Evolutionary conservation across 202 grass and related monocot genomes (phyloP), one percentile per base, ranked within the genome.

Genomic region (Setaria viridis): DNA sequence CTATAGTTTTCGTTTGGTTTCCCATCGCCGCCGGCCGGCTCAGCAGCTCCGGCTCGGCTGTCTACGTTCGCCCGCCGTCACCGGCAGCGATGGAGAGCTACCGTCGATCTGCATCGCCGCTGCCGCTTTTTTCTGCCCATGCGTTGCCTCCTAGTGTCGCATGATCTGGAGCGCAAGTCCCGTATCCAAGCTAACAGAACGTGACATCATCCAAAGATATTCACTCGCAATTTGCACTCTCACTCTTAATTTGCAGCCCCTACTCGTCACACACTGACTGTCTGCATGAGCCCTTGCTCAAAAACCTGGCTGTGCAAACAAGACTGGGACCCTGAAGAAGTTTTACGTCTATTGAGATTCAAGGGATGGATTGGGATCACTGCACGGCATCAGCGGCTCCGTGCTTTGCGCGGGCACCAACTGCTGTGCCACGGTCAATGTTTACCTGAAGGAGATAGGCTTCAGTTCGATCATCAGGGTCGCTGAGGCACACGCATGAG

Each of bases 131-230:
- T 55, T 20, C 30, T 17, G 47, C 35, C 8, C n/a, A 60, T 2
- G 56, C 51, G 51, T 17, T 4, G 15, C 51, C 51, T 50, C 12
- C 49, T 54, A 19, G 48, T 55, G 78, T 20, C 29, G 34, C 25
- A 8, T 65, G 59, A 79, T 64, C 75, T 79, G 76, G 57, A 62
- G 13, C 75, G 39, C 20, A 77, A 35, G 19, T 25, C 17, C 9
- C 74, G 13, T 3, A 51, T 79, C 45, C 29, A 19, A 13, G 60
- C 50, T 79, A 50, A 34, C 62, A 39, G 47, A 80, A 41, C 5
- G 47, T 67, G 62, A 53, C 78, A 54, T 54, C 63, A 68, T 17
- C 50, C 11, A 16, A 72, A 72, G 47, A 79, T n/a, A 47, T 34
- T 6, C n/a, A 45, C 20, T 29, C 56, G 0, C 17, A 11, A 47